Evolutionary conservation across 257 asterid species (phyloP), one percentile per base, ranked within the genome.

Genomic region (Salvia miltiorrhiza): DNA sequence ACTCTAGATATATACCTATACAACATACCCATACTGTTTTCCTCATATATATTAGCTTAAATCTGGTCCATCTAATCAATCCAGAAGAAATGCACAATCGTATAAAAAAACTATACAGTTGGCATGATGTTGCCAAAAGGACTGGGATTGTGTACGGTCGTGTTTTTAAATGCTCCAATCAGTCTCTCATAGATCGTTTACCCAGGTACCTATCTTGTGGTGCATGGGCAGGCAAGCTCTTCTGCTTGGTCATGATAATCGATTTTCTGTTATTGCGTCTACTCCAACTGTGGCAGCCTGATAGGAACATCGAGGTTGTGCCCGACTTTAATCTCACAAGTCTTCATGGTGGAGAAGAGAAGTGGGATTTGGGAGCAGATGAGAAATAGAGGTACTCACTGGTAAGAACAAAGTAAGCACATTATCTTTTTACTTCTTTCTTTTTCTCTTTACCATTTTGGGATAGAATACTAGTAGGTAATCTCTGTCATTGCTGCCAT

Each of bases 181-280:
- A 92, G 80, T 74, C 81, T 73, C 89, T 94, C 39, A 61, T 86
- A 41, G 96, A 88, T 43, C 86, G 96, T 48, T 71, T 94, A 20
- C 87, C 99, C 43, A 87, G 96, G 90, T 93, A 90, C 76, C 90
- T 90, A 5, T 73, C 85, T 26, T 90, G 99, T 65, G 99, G 97
- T 78, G 81, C 88, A 67, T 93, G 97, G 99, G 97, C 99, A 11
- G 99, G 97, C 69, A 93, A 90, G 83, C 88, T 93, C 60, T 93
- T 93, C 69, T 87, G 85, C 85, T 50, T 93, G 75, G 97, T 90
- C 72, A 90, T 93, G 97, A 83, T 90, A 63, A 70, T 93, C 28
- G 88, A 91, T 81, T 89, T 50, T 82, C 67, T 89, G 65, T 75
- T 90, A 20, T 89, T 95, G 96, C 84, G 69, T 72, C 73, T 94